Base-by-base conservation (phyloP, 495 filamentous ascomycete species). In the Parachaetomium inaequale region DNA sequence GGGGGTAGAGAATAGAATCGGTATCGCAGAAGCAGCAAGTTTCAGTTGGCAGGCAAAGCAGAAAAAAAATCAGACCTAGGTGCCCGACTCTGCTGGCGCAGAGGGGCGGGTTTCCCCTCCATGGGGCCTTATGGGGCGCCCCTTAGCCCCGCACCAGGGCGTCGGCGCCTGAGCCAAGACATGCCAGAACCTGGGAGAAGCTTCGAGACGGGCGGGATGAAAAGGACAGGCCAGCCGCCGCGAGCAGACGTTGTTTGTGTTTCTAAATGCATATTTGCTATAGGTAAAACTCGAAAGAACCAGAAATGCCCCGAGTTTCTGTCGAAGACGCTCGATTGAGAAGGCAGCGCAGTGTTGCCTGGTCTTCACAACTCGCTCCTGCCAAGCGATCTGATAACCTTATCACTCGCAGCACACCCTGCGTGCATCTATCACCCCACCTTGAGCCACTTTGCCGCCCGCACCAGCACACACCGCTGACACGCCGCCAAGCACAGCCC, bases 161-260 rank as follows among this genome's bases (percentile, higher is more conserved):
- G 52, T 68, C 47, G 36, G 28, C 32, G 52, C 45, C 19, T 31
- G 38, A 42, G 70, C 68, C 64, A 72, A 69, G 70, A 5, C 42
- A 29, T 49, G 15, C 51, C 51, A 66, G 70, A 74, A 74, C 50
- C 43, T 55, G 26, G 54, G 50, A 74, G 70, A 74, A 72, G 51
- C 40, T 72, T 72, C 70, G 63, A 64, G 66, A 69, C 63, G 66
- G 63, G 55, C 40, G 14, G 34, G 36, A 34, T 7, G 14, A n/a
- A 10, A 28, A 46, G 19, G 42, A 21, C 12, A 19, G 40, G 17
- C 40, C 4, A 36, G 8, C 10, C 34, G 14, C 34, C 14, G 2
- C 5, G 14, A 36, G 17, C 12, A 17, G 1, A 40, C 36, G 14
- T 15, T 40, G 14, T 15, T 40, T 40, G 8, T 40, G 14, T 40